Percentiles rank a stretch among this genome's conserved stretches.
phyloP scores from a whole-genome alignment of 345 rosid species.

The Erucastrum elatum region DNA sequence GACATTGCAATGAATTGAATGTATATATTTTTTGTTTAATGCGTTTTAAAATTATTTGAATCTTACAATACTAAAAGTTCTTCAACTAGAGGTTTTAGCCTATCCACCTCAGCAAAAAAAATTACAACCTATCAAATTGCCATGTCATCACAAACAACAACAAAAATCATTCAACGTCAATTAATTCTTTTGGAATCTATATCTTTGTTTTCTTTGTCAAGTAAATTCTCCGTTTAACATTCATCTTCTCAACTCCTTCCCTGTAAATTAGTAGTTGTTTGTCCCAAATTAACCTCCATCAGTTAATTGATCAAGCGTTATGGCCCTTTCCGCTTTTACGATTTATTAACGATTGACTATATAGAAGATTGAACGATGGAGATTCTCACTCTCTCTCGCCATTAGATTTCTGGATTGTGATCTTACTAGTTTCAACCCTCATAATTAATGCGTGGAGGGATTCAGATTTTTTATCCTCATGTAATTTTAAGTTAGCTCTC shows the following conservation, averaged over 20 bases:
- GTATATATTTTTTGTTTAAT: too few relatives aligned
- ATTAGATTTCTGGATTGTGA: not conserved
- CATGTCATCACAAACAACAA: too few relatives aligned
- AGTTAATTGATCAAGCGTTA: not conserved
- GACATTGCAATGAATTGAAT: too few relatives aligned
- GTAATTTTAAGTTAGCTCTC: constrained; percentile 35
- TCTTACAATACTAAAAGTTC: too few relatives aligned
- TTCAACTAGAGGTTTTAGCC: too few relatives aligned
- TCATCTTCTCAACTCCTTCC: not conserved
- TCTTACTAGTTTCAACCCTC: constrained; percentile 45
- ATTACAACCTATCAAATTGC: too few relatives aligned
- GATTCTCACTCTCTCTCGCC: not conserved
- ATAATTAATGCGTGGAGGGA: constrained; percentile 23
- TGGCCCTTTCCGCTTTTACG: not conserved
- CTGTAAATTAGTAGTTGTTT: not conserved
- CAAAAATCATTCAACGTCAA: too few relatives aligned
- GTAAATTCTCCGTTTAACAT: too few relatives aligned
- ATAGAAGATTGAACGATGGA: not conserved
- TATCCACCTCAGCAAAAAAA: too few relatives aligned
- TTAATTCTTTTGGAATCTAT: not conserved
- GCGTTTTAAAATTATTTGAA: too few relatives aligned
- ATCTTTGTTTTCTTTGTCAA: not conserved
- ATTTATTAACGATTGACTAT: not conserved
- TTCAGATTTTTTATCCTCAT: constrained; percentile 84
- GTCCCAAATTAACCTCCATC: not conserved